Evolutionary conservation across 306 rosid species (phyloP), one percentile per base, ranked within the genome.

Genomic region (Citrullus amarus): DNA sequence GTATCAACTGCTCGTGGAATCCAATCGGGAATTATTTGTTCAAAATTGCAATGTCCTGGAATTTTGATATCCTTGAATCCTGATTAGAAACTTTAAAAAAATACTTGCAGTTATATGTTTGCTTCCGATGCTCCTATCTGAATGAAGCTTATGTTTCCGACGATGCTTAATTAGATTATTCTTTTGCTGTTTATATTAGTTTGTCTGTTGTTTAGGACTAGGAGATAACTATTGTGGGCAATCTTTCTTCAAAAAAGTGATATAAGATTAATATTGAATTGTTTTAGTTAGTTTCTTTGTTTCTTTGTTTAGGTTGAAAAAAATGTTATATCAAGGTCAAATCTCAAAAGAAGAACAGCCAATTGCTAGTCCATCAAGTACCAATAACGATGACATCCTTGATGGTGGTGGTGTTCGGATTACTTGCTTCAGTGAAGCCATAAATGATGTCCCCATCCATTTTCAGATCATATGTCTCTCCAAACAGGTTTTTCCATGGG

Each of bases 391-490:
- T 34, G 82, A 53, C 10, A 5, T 14, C 30, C 62, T 53, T 11
- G 82, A 78, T 32, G 77, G 20, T 57, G 79, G 43, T 54, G 86
- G 77, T 50, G 36, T 88, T 79, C 90, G 80, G 54, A 54, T 95
- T 75, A 89, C 83, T 34, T 88, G 86, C 85, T 95, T 91, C 80
- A 88, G 89, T 46, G 92, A 92, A 73, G 79, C 84, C 22, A 81
- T 92, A 67, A 90, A 92, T 22, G 99, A 91, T 30, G 87, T 78
- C 58, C 46, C 82, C 80, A 74, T 91, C 77, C 96, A 95, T 85
- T 91, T 91, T 84, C 97, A 95, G 80, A 91, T 95, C 53, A 88
- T 89, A 61, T 89, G 90, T 65, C 87, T 95, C 59, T 87, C 89
- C 76, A 91, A 89, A 39, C 97, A 92, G 97, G 97, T 85, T n/a